These are phyloP conservation scores for Pulchroboletus neoregius DNA, from an alignment of 1,284 basidiomycete species.

Conservation along the genomic window DNA sequence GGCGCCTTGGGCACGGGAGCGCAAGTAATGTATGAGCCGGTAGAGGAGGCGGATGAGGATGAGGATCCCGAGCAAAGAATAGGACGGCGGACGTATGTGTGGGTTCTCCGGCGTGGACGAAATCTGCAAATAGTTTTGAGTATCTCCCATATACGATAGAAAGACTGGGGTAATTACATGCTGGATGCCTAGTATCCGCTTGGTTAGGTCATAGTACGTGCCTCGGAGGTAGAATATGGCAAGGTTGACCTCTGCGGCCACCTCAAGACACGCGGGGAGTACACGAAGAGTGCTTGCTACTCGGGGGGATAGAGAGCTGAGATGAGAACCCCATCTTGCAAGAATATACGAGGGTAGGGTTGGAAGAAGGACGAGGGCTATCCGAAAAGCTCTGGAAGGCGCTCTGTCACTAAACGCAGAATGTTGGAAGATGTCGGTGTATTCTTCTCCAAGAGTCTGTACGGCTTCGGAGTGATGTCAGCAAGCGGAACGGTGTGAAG, in stretches of 20 bases:
- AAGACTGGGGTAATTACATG: slow-evolving; percentile 51
- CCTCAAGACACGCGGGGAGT: slow-evolving; percentile 48
- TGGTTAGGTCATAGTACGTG: slow-evolving; percentile 71
- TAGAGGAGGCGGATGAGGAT: slow-evolving; percentile 68
- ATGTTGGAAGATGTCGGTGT: slow-evolving; percentile 81
- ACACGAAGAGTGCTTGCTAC: slow-evolving; percentile 40
- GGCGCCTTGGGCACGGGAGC: slow-evolving; percentile 23
- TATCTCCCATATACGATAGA: neutral
- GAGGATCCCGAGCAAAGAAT: slow-evolving; percentile 79
- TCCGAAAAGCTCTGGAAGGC: slow-evolving; percentile 45
- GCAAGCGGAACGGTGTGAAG: slow-evolving; percentile 1
- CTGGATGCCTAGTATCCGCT: slow-evolving; percentile 66
- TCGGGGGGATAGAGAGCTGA: slow-evolving; percentile 35
- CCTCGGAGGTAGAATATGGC: slow-evolving; percentile 80
- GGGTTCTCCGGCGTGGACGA: slow-evolving; percentile 70
- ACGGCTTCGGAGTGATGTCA: slow-evolving; percentile 43
- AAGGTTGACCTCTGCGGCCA: slow-evolving; percentile 70
- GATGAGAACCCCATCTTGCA: slow-evolving; percentile 44
- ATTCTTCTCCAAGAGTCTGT: slow-evolving; percentile 88
- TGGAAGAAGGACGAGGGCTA: slow-evolving; percentile 62
- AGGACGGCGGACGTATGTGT: slow-evolving; percentile 73
- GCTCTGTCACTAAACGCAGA: slow-evolving; percentile 39
- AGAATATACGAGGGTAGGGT: slow-evolving; percentile 59
- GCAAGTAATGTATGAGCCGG: slow-evolving; percentile 49
- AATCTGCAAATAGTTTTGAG: slow-evolving; percentile 45